Conservation (phyloP, 352 stramenopile genomes). For the Phytophthora chlamydospora region DNA sequence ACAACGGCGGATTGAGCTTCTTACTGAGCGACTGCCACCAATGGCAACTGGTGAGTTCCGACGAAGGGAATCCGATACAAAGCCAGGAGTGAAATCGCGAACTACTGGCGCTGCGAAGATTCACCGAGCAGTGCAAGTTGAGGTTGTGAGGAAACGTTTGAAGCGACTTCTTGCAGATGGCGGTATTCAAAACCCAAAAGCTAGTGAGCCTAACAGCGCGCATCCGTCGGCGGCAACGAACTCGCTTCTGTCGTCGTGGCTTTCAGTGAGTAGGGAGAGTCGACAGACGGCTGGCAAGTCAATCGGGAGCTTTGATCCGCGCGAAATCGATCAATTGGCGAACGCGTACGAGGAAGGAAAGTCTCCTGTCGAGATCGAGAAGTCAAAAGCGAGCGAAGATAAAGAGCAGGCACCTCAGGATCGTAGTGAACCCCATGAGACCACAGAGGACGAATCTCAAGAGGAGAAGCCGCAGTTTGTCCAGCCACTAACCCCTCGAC, state of each 20-base stretch:
- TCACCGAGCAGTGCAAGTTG: constrained; percentile 48
- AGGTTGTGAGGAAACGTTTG: constrained; percentile 54
- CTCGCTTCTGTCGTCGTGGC: constrained; percentile 20
- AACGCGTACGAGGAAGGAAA: constrained; percentile 63
- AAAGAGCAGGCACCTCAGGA: neutral
- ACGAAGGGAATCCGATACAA: constrained; percentile 25
- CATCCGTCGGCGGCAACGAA: constrained; percentile 7
- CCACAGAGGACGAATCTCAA: constrained; percentile 10
- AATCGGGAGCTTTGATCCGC: constrained; percentile 41
- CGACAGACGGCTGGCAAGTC: constrained; percentile 12
- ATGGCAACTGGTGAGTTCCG: constrained; percentile 52
- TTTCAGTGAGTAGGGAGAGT: constrained; percentile 20
- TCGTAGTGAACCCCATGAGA: neutral
- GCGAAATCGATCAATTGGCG: constrained; percentile 60
- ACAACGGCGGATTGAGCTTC: constrained; percentile 48
- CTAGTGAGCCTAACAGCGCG: neutral
- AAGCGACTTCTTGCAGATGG: constrained; percentile 37
- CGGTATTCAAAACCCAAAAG: constrained; percentile 1
- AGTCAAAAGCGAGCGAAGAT: neutral
- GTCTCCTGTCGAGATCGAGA: constrained; percentile 11
- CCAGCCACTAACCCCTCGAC: constrained; percentile 22
- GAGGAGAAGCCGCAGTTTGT: constrained; percentile 8
- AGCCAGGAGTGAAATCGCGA: constrained; percentile 21
- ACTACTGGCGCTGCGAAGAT: constrained; percentile 43
- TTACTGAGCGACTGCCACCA: constrained; percentile 41